Base-by-base conservation (phyloP, 768 basidiomycete species). In the Lactarius akahatsu region DNA sequence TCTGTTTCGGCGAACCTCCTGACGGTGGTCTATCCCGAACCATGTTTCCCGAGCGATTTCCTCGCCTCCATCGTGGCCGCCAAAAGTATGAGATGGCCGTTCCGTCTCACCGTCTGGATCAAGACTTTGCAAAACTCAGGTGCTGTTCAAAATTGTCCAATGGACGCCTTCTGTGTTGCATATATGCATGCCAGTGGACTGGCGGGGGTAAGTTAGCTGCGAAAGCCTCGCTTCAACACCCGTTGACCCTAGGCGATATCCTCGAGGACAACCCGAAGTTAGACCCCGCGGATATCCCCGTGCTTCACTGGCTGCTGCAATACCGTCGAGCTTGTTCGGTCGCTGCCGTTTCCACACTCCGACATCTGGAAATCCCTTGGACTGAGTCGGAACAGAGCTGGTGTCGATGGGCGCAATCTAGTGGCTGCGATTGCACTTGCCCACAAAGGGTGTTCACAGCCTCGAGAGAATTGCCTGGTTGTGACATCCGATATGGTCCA, bases 281-380 rank as follows among this genome's bases (percentile, higher is more conserved):
- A 8, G 16, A 15, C 7, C 28, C 34, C 30, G 30, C 45, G 34
- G 41, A 63, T 32, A 41, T 38, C 18, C 18, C 26, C 20, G 23
- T 10, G 9, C 28, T 63, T 6, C 41, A 45, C 3, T 20, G 15
- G 0, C 34, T 66, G n/a, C 38, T 55, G 65, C 40, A 20, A 26
- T 62, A 20, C 32, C 56, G 50, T 3, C 65, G 65, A 18, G 52
- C 52, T 30, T 55, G 50, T n/a, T 55, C 61, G 16, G 23, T 38
- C 20, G 54, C 38, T 16, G 54, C 54, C 8, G 1, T n/a, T 41
- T 26, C 26, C 16, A 7, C 52, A 9, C 5, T 32, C 23, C 5
- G 7, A 9, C 7, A 1, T 4, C 2, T 1, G 10, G 1, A 20
- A 3, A 1, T 50, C n/a, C 11, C 11, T 36, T 36, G 10, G 36